Evolutionary conservation across 31 red algal species (phyloP), one percentile per base, ranked within the genome.

Genomic region (Endocladia muricata): DNA sequence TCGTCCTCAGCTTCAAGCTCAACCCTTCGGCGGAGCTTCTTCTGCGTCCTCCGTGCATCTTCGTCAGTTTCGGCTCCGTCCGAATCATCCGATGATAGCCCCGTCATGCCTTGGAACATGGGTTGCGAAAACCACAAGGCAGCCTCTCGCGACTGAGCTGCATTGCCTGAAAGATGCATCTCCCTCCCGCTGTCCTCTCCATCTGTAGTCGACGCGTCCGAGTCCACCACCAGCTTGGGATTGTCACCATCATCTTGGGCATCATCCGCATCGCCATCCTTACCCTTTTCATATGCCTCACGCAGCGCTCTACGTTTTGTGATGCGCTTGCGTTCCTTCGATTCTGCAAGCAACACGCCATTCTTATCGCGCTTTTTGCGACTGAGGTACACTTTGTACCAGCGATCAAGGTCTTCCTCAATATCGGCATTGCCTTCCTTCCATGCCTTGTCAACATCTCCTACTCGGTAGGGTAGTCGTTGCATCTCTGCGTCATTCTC

Each of bases 101-200:
- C 57, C n/a, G 48, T 55, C 33, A 89, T 34, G 44, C 66, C 78
- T n/a, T 92, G 55, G 74, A 92, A 92, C 15, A 92, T 66, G 40
- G 88, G 88, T 41, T 92, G 78, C 3, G 88, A 92, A 71, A 92
- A 92, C 79, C 79, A 92, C 11, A 92, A 58, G 11, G 88, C 80
- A 37, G 88, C 88, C 32, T 92, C 88, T 42, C 88, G 72, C 4
- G 88, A 89, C 9, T 73, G 33, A 2, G 32, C 57, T 0, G 36
- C 36, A 2, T 32, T 47, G 42, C 59, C 37, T 2, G 36, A 28
- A 55, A 85, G 1, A 32, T 55, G 64, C n/a, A 63, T 43, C 36
- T 90, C 86, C 11, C 83, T 66, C 31, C 67, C 86, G 9, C 28
- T 51, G 25, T 51, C 34, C 25, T 71, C 64, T 22, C 59, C 70